Conservation (phyloP, 2,329 filamentous ascomycete species). For the Paracorniculantispora psalliotae region DNA sequence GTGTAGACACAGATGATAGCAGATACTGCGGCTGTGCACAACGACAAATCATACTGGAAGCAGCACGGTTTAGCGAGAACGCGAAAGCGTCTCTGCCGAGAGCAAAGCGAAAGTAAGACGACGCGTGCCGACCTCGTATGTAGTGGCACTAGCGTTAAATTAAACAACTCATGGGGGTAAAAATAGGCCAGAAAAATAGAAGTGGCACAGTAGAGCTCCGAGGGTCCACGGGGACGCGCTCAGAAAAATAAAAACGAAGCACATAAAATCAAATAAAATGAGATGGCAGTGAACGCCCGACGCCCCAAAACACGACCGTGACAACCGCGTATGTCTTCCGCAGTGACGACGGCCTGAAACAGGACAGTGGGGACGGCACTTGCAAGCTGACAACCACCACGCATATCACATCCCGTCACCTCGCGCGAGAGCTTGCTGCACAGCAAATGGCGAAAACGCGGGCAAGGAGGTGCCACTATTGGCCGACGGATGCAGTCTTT, state of each 20-base stretch:
- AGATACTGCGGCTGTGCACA: neutral
- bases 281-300: slow-evolving; percentile 1
- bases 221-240: neutral
- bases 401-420: slow-evolving; percentile 9
- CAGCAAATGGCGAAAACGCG: neutral
- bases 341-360: slow-evolving; percentile 12
- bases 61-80: neutral
- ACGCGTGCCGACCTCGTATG: neutral
- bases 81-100: neutral
- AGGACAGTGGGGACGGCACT: slow-evolving; percentile 11
- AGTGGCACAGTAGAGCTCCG: neutral
- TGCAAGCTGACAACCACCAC: slow-evolving; percentile 8
- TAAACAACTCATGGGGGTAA: neutral
- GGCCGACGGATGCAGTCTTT: neutral
- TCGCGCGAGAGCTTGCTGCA: neutral
- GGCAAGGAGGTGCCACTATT: neutral
- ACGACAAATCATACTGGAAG: neutral
- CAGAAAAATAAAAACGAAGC: neutral
- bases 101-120: neutral
- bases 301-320: slow-evolving; percentile 5
- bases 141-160: slow-evolving; percentile 4
- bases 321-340: slow-evolving; percentile 13
- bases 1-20: neutral
- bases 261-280: neutral
- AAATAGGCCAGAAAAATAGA: neutral